These are phyloP conservation scores for Flueggea neowawraea DNA, from an alignment of 441 rosid species.

Conservation along the genomic window DNA sequence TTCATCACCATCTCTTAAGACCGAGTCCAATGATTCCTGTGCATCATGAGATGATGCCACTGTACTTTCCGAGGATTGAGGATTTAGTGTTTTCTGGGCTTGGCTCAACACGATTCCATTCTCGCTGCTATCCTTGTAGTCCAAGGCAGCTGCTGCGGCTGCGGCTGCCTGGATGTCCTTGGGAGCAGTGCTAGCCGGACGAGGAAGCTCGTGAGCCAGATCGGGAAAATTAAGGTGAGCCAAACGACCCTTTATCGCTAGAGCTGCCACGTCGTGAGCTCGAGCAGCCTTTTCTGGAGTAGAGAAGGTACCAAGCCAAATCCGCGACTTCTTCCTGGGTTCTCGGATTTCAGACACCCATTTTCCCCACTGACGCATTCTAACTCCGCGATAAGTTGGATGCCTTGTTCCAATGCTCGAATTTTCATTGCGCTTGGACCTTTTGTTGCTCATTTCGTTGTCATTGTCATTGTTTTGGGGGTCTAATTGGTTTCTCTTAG, in stretches of 20 bases:
- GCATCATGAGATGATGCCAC: slow-evolving; percentile 16
- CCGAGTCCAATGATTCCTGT: slow-evolving; percentile 18
- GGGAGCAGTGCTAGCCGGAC: slow-evolving; percentile 43
- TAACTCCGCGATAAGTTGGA: slow-evolving; percentile 62
- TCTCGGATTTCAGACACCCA: slow-evolving; percentile 87
- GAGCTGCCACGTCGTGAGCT: slow-evolving; percentile 79
- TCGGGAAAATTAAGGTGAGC: slow-evolving; percentile 68
- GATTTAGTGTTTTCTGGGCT: slow-evolving; percentile 1
- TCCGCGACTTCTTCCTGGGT: slow-evolving; percentile 67
- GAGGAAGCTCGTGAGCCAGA: slow-evolving; percentile 42
- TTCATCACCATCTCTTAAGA: slow-evolving; percentile 29
- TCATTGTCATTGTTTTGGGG: no score
- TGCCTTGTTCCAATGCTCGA: slow-evolving; percentile 13
- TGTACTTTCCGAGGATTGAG: background rate
- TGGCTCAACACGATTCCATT: slow-evolving; percentile 6
- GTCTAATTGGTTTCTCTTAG: no score
- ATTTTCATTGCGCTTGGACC: no score
- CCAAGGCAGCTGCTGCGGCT: slow-evolving; percentile 52
- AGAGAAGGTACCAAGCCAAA: slow-evolving; percentile 81
- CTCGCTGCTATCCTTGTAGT: slow-evolving; percentile 6
- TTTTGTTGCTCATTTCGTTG: no score
- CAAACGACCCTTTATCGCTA: slow-evolving; percentile 55
- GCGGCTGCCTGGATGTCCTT: slow-evolving; percentile 72
- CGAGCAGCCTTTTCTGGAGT: slow-evolving; percentile 85
- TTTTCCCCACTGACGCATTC: slow-evolving; percentile 88